Evolutionary conservation across 495 filamentous ascomycete genomes (phyloP).

Genomic region (Letharia lupina): DNA sequence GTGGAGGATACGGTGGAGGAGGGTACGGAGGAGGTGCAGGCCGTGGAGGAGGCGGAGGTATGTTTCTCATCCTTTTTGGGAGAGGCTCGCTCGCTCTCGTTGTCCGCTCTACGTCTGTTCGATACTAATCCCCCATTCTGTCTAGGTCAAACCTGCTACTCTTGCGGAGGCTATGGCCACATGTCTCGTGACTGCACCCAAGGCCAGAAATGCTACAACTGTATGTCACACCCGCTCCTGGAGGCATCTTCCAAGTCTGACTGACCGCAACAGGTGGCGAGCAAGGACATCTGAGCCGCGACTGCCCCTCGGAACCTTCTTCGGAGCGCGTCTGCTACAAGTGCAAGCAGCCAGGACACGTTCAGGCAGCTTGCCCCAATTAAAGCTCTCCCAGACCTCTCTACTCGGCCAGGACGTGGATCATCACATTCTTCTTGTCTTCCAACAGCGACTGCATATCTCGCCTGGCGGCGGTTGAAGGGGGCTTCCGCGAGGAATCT

Average conservation of each 20-base stretch:
- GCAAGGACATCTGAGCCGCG: slow-evolving; percentile 86
- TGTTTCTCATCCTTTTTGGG: not conserved
- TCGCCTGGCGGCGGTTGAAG: slow-evolving; percentile 8
- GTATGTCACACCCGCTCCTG: slow-evolving; percentile 36
- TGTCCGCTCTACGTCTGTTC: not conserved
- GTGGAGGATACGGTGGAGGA: slow-evolving; percentile 39
- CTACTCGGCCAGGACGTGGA: not conserved
- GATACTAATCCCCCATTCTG: not conserved
- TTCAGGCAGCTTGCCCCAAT: slow-evolving; percentile 87
- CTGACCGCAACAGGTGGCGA: slow-evolving; percentile 53
- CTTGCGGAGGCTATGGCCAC: slow-evolving; percentile 92
- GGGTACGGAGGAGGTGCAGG: slow-evolving; percentile 45
- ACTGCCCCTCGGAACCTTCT: slow-evolving; percentile 83
- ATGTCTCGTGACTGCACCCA: slow-evolving; percentile 97
- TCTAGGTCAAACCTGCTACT: slow-evolving; percentile 76
- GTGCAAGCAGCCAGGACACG: slow-evolving; percentile 96
- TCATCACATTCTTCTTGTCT: slow-evolving; percentile 16
- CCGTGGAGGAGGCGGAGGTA: slow-evolving; percentile 37
- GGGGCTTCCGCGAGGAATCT: slow-evolving; percentile 12
- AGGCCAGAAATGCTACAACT: slow-evolving; percentile 99
- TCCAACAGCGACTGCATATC: slow-evolving; percentile 11
- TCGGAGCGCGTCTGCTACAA: slow-evolving; percentile 97
- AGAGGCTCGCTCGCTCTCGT: not conserved
- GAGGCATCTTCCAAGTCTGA: slow-evolving; percentile 1
- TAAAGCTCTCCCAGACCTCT: slow-evolving; percentile 28